Evolutionary conservation across 169 alveolate species (phyloP), one percentile per base, ranked within the genome.

Genomic region (Neospora caninum): DNA sequence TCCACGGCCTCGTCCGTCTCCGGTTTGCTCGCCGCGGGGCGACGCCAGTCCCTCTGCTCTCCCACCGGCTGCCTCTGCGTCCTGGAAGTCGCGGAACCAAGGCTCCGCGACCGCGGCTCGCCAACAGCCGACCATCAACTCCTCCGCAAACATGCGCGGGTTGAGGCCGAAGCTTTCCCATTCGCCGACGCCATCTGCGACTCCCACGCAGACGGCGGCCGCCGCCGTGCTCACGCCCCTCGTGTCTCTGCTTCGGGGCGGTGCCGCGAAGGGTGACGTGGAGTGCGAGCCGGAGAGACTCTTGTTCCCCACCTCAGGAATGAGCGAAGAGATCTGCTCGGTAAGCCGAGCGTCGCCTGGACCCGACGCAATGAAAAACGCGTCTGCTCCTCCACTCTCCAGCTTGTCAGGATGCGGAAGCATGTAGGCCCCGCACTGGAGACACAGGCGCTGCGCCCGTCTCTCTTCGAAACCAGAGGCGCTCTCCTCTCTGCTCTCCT

Each of bases 381-480:
- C 99, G 94, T 98, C 99, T 89, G 98, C 99, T 29, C 99, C 99
- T 91, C 98, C 98, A 83, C 96, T 96, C 38, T 93, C 94, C 64
- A 94, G 82, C 91, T 97, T 97, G 34, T 96, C 97, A 38, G 98
- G 98, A 25, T 96, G 98, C 25, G 97, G 97, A 7, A 93, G 16
- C 91, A 93, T 67, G 92, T 49, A 88, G 38, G 70, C 84, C 39
- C 95, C 95, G 64, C 84, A 93, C 89, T 82, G 92, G 42, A 92
- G 92, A 34, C 43, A 18, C 38, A 92, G 92, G 20, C 88, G 73
- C 4, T 7, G 64, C 64, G 27, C 18, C 64, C 18, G 64, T 18
- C 64, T 53, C 64, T 53, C 18, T 18, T 18, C 18, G 27, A 7
- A 7, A 7, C 64, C 64, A 18, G 64, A 7, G 64, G 27, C 73